Evolutionary conservation across 345 rosid species (phyloP).

Genomic region (Eucalyptus curtisii): DNA sequence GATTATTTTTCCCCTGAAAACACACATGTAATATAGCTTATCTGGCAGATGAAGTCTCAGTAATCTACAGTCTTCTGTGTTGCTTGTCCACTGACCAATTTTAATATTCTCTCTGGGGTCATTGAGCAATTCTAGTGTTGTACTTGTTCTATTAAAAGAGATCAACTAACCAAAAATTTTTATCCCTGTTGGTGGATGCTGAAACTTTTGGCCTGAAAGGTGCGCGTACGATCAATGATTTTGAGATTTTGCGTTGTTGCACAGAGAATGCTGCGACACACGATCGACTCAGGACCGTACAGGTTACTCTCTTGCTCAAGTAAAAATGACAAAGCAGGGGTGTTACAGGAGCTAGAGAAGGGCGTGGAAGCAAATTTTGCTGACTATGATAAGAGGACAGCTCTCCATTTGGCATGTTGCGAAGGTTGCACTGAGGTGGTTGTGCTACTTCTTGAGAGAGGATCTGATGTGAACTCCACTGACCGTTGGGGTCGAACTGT

Average conservation of each 20-base stretch:
- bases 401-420: slow-evolving; percentile 54
- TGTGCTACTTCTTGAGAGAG: slow-evolving; percentile 36
- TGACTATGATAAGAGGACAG: slow-evolving; percentile 58
- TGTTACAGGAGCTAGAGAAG: slow-evolving; percentile 37
- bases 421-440: slow-evolving; percentile 51
- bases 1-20: not conserved
- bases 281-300: slow-evolving; percentile 30
- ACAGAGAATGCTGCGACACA: slow-evolving; percentile 6
- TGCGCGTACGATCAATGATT: not conserved
- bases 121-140: not conserved
- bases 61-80: not conserved
- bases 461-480: slow-evolving; percentile 40
- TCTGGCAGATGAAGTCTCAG: not conserved
- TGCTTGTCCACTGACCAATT: not conserved
- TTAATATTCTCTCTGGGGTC: not conserved
- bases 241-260: not conserved
- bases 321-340: slow-evolving; percentile 38
- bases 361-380: slow-evolving; percentile 31
- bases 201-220: not conserved
- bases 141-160: not conserved
- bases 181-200: not conserved
- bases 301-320: slow-evolving; percentile 39
- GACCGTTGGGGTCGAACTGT: slow-evolving; percentile 72
- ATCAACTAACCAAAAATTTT: not conserved
- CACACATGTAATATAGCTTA: not conserved